Evolutionary conservation across 2,329 filamentous ascomycete genomes (phyloP), one percentile per base, ranked within the genome.

Genomic region (Celoporthe dispersa): DNA sequence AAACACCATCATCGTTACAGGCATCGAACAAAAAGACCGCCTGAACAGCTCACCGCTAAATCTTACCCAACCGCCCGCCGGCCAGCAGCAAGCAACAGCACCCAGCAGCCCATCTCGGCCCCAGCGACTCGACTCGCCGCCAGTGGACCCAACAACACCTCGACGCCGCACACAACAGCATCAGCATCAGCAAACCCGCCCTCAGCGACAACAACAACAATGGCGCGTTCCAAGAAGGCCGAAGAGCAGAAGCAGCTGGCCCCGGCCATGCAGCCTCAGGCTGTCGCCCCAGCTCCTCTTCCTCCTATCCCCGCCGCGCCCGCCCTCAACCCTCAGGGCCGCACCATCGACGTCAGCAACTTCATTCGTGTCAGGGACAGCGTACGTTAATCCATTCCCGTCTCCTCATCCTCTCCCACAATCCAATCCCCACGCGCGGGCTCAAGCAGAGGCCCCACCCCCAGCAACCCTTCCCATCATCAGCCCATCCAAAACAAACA

Each of bases 301-400:
- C 62, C 64, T 44, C 66, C 66, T 28, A 53, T 64, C 39, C 69
- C 69, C 66, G 61, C 22, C 64, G 39, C 55, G 51, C 64, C 53
- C 41, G 48, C 53, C 68, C 53, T 31, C 44, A 69, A 67, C 67
- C 67, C 65, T 31, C 70, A 71, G 67, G 64, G 68, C 69, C 81
- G 84, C 75, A 81, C 84, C 57, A 88, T 92, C 73, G 89, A 93
- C 72, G 86, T 92, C 69, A 91, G 93, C 70, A 91, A 93, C 80
- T 95, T 95, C 79, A 87, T 93, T 71, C 87, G 91, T 78, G 93
- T 94, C 64, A 89, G 93, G 77, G 93, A 97, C 79, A 91, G 89
- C 79, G 94, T 97, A 90, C 87, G 92, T 83, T 70, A 60, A 73
- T 69, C 71, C 67, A 72, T 70, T 53, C 57, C 53, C 44, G 67